These are phyloP conservation scores for Barnettozyma wickerhamii DNA, from an alignment of 805 yeast species.

Conservation along the genomic window DNA sequence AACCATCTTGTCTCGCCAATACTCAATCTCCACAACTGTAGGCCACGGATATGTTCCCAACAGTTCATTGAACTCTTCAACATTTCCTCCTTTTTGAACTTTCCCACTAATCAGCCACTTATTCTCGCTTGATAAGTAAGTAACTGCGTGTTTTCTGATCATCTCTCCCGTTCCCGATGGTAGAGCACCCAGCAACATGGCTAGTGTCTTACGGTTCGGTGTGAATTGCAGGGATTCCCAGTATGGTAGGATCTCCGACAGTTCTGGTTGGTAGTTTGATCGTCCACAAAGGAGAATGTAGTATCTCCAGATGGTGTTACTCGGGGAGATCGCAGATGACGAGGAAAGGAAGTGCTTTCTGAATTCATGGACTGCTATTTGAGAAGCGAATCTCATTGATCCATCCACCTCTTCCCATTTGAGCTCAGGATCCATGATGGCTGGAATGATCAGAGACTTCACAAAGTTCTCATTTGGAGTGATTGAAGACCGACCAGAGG, in stretches of 20 bases:
- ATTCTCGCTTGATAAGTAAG: conserved; percentile 1
- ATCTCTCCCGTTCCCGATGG: conserved; percentile 28
- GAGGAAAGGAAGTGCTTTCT: conserved; percentile 28
- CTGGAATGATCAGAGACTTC: conserved; percentile 45
- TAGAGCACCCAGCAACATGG: conserved; percentile 32
- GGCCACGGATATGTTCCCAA: conserved; percentile 36
- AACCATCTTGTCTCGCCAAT: conserved; percentile 14
- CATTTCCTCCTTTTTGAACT: neutral
- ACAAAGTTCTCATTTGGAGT: conserved; percentile 31
- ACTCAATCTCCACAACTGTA: conserved; percentile 19
- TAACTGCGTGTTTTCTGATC: conserved; percentile 33
- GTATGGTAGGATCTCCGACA: conserved; percentile 47
- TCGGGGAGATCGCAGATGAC: conserved; percentile 13
- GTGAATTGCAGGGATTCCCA: conserved; percentile 45
- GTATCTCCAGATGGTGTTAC: conserved; percentile 41
- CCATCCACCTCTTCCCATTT: conserved; percentile 39
- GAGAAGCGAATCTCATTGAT: conserved; percentile 44
- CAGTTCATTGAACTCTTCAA: neutral
- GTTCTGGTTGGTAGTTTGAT: conserved; percentile 43
- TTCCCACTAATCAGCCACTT: neutral
- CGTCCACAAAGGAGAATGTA: conserved; percentile 48
- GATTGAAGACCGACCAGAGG: conserved; percentile 18
- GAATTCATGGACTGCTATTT: conserved; percentile 56
- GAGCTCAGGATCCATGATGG: conserved; percentile 28
- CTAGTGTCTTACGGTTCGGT: conserved; percentile 39